Base-by-base conservation (phyloP, 305 asterid genomes). In the Stenogyne calaminthoides region DNA sequence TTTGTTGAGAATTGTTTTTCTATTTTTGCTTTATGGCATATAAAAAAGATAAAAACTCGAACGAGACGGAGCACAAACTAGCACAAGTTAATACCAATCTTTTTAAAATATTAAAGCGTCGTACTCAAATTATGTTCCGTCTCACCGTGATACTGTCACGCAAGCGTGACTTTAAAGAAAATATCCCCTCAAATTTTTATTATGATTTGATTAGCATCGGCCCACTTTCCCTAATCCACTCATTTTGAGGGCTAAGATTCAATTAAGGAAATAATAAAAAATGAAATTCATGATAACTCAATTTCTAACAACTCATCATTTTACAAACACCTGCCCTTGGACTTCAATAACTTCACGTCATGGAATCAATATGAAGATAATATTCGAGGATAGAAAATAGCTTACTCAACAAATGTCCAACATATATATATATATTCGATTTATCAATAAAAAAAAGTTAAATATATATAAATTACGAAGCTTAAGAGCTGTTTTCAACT, bases 321-420 rank as follows among this genome's bases (percentile, higher is more conserved):
- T 8, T 4, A 1, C 58, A 14, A 39, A 52, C 80, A 76, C 72
- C 54, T 76, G 72, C 57, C 77, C 25, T 0, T 34, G 15, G 34
- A 64, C 62, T 63, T 57, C 56, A 11, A 64, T 7, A 64, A 29
- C 56, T 3, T 29, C 80, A 77, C 70, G 73, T 63, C 80, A 55
- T 15, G 56, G 10, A 66, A 71, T 57, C 46, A 55, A 57, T 34
- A 19, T 49, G 10, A 37, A 3, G 9, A 27, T 29, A n/a, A n/a
- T 9, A 47, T 47, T 47, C 4, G 8, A 47, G 5, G 16, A 47
- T 51, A 15, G 2, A 15, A 2, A 51, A 6, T 6, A 1, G 27
- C 29, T 20, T 55, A 18, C 9, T 19, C 0, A 19, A 3, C n/a
- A 55, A 19, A 18, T 2, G 8, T 61, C 40, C n/a, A 3, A 59